phyloP scores from a whole-genome alignment of 306 rosid species.

The Rubus parviflorus region DNA sequence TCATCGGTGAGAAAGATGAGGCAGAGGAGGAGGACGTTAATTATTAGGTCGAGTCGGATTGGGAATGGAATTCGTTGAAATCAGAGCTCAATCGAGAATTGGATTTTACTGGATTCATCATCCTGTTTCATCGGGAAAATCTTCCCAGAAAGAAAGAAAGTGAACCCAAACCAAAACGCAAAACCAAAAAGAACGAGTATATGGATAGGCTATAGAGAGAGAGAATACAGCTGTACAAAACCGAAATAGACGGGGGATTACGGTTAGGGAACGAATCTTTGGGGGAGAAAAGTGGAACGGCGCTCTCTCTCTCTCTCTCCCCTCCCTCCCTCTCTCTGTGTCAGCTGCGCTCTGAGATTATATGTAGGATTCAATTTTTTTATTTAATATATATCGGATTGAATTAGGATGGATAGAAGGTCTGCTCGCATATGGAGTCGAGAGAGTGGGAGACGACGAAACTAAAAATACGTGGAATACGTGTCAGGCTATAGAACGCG shows the following conservation, averaged over 20 bases:
- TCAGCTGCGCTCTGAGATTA: background rate
- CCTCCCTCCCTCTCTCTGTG: background rate
- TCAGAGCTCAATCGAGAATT: background rate
- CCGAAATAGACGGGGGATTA: background rate
- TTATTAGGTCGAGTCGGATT: too few relatives aligned
- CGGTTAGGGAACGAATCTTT: background rate
- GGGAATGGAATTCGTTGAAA: too few relatives aligned
- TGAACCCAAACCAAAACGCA: background rate
- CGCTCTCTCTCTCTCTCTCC: background rate
- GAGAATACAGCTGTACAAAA: background rate
- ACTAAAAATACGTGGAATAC: background rate
- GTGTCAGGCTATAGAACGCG: background rate
- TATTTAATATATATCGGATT: too few relatives aligned
- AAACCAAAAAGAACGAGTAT: background rate
- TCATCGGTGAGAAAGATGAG: conserved; percentile 17
- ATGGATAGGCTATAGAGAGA: too few relatives aligned
- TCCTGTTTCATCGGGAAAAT: background rate
- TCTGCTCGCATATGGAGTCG: background rate
- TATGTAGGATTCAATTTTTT: too few relatives aligned
- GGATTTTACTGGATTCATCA: background rate
- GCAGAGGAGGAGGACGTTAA: too few relatives aligned
- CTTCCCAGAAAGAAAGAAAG: background rate
- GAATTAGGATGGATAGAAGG: background rate
- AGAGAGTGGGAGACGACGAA: background rate
- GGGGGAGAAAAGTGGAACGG: too few relatives aligned